A percentile compares a stretch with the other conserved stretches of the same genome.
Conservation (phyloP, 108 stramenopile species). For the Cyclotella distinguenda region DNA sequence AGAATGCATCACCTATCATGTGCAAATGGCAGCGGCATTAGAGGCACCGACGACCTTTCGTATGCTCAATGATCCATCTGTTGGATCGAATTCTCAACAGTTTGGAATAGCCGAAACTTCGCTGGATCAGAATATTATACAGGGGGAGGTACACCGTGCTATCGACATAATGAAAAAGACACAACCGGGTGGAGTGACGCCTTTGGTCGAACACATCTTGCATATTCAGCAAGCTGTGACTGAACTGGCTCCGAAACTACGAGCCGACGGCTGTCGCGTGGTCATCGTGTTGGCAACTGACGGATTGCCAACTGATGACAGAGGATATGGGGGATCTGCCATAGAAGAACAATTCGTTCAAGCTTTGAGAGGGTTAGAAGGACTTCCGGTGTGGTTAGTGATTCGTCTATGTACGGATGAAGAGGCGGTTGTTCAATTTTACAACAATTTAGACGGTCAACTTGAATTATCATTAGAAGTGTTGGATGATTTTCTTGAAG, state of each 20-base stretch:
- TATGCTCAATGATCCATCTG: slow-evolving; percentile 61
- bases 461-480: slow-evolving; percentile 85
- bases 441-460: slow-evolving; percentile 78
- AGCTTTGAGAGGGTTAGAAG: slow-evolving; percentile 64
- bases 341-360: slow-evolving; percentile 40
- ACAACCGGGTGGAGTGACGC: slow-evolving; percentile 75
- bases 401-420: slow-evolving; percentile 85
- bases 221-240: slow-evolving; percentile 64
- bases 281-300: slow-evolving; percentile 87
- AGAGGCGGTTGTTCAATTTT: slow-evolving; percentile 77
- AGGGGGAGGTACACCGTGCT: slow-evolving; percentile 52
- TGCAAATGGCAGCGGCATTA: slow-evolving; percentile 56
- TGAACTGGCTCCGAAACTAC: slow-evolving; percentile 50
- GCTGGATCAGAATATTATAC: slow-evolving; percentile 33
- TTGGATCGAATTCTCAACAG: slow-evolving; percentile 50
- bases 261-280: slow-evolving; percentile 62
- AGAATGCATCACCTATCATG: slow-evolving; percentile 68
- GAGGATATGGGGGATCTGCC: slow-evolving; percentile 32
- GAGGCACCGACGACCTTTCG: slow-evolving; percentile 72
- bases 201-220: slow-evolving; percentile 67
- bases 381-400: slow-evolving; percentile 83
- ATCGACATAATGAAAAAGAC: slow-evolving; percentile 52
- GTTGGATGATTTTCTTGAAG: slow-evolving; percentile 81
- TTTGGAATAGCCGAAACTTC: slow-evolving; percentile 43
- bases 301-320: slow-evolving; percentile 76